A percentile compares a stretch with the other conserved stretches of the same genome.
These are phyloP conservation scores for Colletotrichum spinosum DNA, from an alignment of 2,329 filamentous ascomycete species.

Conservation along the genomic window DNA sequence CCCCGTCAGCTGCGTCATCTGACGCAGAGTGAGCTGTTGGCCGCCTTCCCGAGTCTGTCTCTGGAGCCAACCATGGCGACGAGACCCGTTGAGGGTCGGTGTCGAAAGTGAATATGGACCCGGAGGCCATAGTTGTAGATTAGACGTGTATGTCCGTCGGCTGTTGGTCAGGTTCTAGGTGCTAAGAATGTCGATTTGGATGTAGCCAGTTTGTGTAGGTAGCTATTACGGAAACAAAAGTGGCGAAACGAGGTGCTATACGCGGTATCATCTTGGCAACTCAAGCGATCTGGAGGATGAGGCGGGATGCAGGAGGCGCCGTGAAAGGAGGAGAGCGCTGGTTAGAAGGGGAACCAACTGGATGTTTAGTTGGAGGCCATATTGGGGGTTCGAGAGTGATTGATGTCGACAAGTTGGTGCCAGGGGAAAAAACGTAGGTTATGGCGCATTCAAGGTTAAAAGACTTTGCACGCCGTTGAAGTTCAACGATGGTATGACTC, in stretches of 20 bases:
- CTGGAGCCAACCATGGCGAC: constrained; percentile 85
- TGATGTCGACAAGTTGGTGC: not conserved
- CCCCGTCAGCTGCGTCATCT: constrained; percentile 42
- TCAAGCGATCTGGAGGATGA: not conserved
- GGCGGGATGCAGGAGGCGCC: constrained; percentile 8
- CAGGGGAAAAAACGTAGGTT: not conserved
- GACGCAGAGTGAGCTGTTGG: constrained; percentile 36
- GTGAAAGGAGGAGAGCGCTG: constrained; percentile 1
- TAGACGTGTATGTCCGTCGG: too few relatives aligned
- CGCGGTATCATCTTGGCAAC: constrained; percentile 36
- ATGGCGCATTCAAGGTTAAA: not conserved
- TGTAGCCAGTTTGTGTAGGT: constrained; percentile 6
- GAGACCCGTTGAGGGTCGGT: constrained; percentile 87
- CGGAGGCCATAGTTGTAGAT: constrained; percentile 78
- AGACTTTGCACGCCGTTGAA: constrained; percentile 15
- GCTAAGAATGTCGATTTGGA: not conserved
- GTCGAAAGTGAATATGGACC: constrained; percentile 96
- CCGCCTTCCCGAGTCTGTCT: constrained; percentile 52
- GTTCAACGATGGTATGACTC: constrained; percentile 19
- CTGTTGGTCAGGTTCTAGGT: too few relatives aligned
- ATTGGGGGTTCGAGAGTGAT: not conserved
- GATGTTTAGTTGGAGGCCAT: constrained; percentile 31
- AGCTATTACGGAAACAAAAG: constrained; percentile 27
- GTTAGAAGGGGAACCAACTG: constrained; percentile 4
- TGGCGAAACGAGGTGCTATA: constrained; percentile 29